Percentiles rank a stretch among this genome's conserved stretches.
Evolutionary conservation across 306 rosid genomes (phyloP).

Genomic region (Adenanthera pavonina): DNA sequence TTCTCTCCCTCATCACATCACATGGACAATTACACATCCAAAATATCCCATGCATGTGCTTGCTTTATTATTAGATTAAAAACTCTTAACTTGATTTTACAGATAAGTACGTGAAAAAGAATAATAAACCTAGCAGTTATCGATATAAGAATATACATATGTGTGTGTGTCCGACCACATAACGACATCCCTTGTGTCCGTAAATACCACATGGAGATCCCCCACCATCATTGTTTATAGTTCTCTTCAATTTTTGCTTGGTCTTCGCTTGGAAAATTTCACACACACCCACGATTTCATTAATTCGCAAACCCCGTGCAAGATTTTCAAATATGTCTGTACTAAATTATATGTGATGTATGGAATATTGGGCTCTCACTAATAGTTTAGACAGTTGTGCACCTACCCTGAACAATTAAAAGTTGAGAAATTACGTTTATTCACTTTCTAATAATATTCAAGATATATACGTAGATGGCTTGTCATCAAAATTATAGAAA

Average conservation of each 20-base stretch:
- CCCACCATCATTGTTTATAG: not conserved
- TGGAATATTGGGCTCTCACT: not conserved
- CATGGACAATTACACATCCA: conserved; percentile 24
- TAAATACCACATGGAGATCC: not conserved
- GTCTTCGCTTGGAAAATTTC: not conserved
- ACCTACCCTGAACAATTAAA: not conserved
- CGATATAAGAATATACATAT: conserved; percentile 18
- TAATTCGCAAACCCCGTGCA: not conserved
- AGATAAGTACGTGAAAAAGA: conserved; percentile 2
- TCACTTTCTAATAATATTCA: not conserved
- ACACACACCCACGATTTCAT: not conserved
- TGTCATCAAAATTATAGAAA: not conserved
- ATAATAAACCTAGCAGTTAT: conserved; percentile 10
- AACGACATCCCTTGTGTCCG: conserved; percentile 37
- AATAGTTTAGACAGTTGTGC: not conserved
- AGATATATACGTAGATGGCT: not conserved
- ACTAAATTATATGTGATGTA: not conserved
- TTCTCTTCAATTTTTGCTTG: conserved; percentile 10
- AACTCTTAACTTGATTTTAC: not conserved
- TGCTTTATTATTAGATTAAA: conserved; percentile 7
- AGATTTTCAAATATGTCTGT: conserved; percentile 5
- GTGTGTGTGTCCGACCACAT: conserved; percentile 45
- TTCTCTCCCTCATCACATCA: conserved; percentile 37
- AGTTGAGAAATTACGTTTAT: not conserved
- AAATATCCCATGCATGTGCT: conserved; percentile 44